Conservation (phyloP, 345 rosid species). For the Alliaria petiolata region DNA sequence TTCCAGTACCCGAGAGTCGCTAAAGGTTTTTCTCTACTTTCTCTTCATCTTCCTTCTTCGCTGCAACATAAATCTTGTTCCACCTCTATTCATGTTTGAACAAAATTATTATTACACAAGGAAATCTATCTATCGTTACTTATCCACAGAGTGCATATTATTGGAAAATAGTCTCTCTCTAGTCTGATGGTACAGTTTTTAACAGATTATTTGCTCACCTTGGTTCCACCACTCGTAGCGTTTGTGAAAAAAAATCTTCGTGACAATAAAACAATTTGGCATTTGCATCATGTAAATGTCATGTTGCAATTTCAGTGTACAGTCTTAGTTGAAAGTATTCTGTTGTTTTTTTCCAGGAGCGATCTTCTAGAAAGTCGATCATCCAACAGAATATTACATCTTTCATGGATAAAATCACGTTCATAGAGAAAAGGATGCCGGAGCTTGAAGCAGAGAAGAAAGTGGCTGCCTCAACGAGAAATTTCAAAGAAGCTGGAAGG, state of each 20-base stretch:
- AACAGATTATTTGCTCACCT: neutral
- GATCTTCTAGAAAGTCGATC: constrained; percentile 73
- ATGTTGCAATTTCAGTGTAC: neutral
- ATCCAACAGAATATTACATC: constrained; percentile 73
- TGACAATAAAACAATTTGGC: neutral
- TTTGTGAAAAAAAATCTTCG: neutral
- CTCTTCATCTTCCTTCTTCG: neutral
- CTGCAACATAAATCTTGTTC: neutral
- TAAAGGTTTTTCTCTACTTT: constrained; percentile 48
- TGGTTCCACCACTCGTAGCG: neutral
- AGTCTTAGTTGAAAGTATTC: neutral
- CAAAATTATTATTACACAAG: neutral
- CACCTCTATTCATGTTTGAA: neutral
- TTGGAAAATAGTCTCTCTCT: neutral
- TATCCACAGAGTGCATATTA: neutral
- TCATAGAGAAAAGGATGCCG: constrained; percentile 75
- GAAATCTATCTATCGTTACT: neutral
- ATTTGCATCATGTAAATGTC: neutral
- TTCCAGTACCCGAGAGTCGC: constrained; percentile 56
- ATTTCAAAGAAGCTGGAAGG: constrained; percentile 92
- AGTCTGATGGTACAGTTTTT: no score
- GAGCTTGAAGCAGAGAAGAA: constrained; percentile 91
- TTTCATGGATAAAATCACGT: constrained; percentile 59
- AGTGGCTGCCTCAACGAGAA: constrained; percentile 79
- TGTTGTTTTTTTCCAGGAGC: constrained; percentile 45